Base-by-base conservation (phyloP, 306 rosid species). In the Trichosanthes cucumerina region DNA sequence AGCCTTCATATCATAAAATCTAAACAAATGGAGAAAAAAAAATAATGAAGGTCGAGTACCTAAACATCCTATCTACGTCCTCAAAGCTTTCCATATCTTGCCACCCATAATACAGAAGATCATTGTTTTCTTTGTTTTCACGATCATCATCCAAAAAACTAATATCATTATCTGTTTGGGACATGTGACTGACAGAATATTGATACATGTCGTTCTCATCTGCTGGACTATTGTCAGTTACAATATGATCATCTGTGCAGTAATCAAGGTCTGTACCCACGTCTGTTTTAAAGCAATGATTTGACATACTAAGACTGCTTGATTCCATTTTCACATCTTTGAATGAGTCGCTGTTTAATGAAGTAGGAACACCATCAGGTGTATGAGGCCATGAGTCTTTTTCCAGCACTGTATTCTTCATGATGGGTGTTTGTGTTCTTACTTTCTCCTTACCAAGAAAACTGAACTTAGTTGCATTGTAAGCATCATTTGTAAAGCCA, bases 1-100 rank as follows among this genome's bases (percentile, higher is more conserved):
- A 53, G 49, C 18, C 78, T 39, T 66, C 71, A 69, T 15, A 59
- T 63, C 80, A 15, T 80, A 7, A 72, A 72, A 44, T 73, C 6
- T 46, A 73, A 73, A 73, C 60, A 73, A 56, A 63, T 57, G 73
- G 53, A 18, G 46, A 16, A 41, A 77, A 34, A 31, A 50, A 59
- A 21, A 52, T 6, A 79, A 65, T 11, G 50, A 53, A 70, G 28
- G 81, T 57, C 88, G 75, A 79, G 69, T 86, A 90, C 96, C 89
- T 86, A 76, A 92, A 88, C 96, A 92, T 89, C 86, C 92, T 86
- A 85, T 92, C 93, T 78, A 92, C 91, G 57, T 92, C 97, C 82
- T 90, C 97, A 82, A 92, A 92, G 69, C 88, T 85, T 73, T 88
- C 97, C 36, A 92, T 90, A 81, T 90, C 92, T 46, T 83, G 85